Base-by-base conservation (phyloP, 495 filamentous ascomycete species). In the Delitschia confertaspora region DNA sequence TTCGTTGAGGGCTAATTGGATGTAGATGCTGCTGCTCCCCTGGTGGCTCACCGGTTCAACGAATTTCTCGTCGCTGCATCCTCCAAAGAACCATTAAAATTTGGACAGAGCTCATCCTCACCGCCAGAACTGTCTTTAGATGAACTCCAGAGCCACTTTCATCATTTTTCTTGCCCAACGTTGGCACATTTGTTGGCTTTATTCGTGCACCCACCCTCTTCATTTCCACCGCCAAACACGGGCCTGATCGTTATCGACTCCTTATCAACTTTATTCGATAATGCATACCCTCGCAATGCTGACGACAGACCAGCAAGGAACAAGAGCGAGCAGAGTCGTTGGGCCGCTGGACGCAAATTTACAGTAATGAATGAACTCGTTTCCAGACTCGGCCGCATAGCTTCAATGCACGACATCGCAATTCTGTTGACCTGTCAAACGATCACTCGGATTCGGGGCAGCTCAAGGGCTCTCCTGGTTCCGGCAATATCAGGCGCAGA, bases 111-210 rank as follows among this genome's bases (percentile, higher is more conserved):
- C 23, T 17, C 2, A 9, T 17, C 33, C 21, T 31, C 47, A 33
- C 41, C 24, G 18, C 27, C 43, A 33, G 19, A 35, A 7, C 17
- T 38, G 10, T 33, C 42, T 25, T 22, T 34, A 31, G 48, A 56
- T 37, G 60, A 68, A 38, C 38, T 67, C 13, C 45, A 51, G 41
- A 35, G 45, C 21, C 37, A 39, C 31, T 60, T 69, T 32, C 51
- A 59, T 34, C 56, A 64, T 43, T 64, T 65, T 31, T 58, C 50
- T 9, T 47, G 62, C 0, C 70, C 76, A 2, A 78, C 68, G 10
- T 68, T 95, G 16, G 71, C 88, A 5, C 88, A 94, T 61, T 64
- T 93, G 4, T 66, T 94, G 21, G 81, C 82, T 2, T 63, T 94
- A 4, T 60, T 93, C 23, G 63, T 74, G 22, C 74, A 78, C 42